Conservation (phyloP, 2,329 filamentous ascomycete genomes). For the Escovopsis sp. region DNA sequence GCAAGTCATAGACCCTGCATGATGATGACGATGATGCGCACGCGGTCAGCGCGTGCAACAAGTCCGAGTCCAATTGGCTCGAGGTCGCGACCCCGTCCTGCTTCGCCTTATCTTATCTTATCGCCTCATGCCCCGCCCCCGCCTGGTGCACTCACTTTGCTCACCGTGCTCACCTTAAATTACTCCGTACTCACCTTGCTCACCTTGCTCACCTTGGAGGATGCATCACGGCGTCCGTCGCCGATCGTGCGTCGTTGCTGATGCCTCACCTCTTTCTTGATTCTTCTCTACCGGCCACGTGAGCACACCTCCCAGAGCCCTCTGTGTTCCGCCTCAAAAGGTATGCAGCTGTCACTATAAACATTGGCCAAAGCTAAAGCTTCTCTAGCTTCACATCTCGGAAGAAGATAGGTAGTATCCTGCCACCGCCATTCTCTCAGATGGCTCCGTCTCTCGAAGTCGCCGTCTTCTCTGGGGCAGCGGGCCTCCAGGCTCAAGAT, state of each 20-base stretch:
- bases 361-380: not conserved
- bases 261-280: too few species aligned
- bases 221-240: not conserved
- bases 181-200: not conserved
- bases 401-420: too few species aligned
- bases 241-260: not conserved
- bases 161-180: not conserved
- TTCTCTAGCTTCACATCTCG: slow-evolving; percentile 1
- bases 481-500: slow-evolving; percentile 24
- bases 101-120: not conserved
- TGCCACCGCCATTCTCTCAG: not conserved
- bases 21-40: too few species aligned
- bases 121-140: not conserved
- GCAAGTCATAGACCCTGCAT: not conserved
- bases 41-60: too few species aligned
- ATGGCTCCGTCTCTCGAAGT: slow-evolving; percentile 29
- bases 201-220: too few species aligned
- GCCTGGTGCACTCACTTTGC: not conserved
- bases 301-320: too few species aligned
- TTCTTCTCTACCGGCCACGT: too few species aligned
- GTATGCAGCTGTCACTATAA: not conserved
- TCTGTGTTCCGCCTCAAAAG: not conserved
- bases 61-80: too few species aligned
- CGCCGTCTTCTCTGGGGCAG: slow-evolving; percentile 34
- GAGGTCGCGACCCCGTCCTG: not conserved